Base-by-base conservation (phyloP, 2,329 filamentous ascomycete species). In the Alternaria atra region DNA sequence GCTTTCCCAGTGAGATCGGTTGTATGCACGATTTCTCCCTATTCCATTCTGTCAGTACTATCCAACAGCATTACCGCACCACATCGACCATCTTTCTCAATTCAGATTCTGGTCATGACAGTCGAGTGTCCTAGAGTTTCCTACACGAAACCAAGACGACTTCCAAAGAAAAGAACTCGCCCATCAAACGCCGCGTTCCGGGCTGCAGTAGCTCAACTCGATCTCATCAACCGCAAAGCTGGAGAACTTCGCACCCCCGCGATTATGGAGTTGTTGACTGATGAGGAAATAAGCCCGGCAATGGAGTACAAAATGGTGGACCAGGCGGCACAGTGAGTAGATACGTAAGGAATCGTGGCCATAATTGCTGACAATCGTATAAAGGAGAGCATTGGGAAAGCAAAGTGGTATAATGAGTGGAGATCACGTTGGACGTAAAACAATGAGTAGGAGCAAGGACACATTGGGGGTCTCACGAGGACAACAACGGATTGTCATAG, bases 321-420 rank as follows among this genome's bases (percentile, higher is more conserved):
- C 4, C 6, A 8, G 12, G 46, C 46, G 1, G 46, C 20, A 2
- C 32, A 50, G 46, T 50, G 27, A 27, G 46, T 5, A 0, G 15
- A 8, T 12, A 23, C 35, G 7, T 4, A 0, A 0, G 15, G 20
- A 10, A 5, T 37, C 1, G 7, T 10, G 0, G 5, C 9, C 25
- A 15, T 15, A 40, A 2, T 23, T 2, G 2, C 35, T 52, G 8
- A 25, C 10, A 2, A 27, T n/a, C 1, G 1, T n/a, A 43, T 3
- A 32, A 2, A 43, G 40, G 8, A 42, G 9, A 13, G 51, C 20
- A 25, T 15, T 23, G 17, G 5, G 8, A 6, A 50, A 7, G 8
- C 8, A 50, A n/a, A 9, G 4, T 5, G 7, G 25, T 27, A 10
- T 34, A 2, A 9, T 13, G 2, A 37, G 13, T 8, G 32, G 2